These are phyloP conservation scores for Quercus lobata DNA, from an alignment of 331 rosid species.

Conservation along the genomic window DNA sequence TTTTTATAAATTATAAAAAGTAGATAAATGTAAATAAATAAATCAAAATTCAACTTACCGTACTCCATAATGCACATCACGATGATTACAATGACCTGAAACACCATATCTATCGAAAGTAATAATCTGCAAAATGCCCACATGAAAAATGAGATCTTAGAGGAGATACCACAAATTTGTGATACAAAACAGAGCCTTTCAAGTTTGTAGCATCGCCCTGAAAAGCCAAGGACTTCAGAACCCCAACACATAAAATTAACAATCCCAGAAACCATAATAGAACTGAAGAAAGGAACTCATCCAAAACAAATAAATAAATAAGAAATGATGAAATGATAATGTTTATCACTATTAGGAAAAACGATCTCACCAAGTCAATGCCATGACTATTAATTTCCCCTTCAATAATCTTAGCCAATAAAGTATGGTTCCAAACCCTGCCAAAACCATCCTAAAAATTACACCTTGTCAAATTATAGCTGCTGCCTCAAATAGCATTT, in stretches of 20 bases:
- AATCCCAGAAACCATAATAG: background rate
- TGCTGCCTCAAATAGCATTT: conserved; percentile 8
- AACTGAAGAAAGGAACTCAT: background rate
- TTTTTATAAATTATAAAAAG: background rate
- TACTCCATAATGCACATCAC: conserved; percentile 75
- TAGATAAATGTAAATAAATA: background rate
- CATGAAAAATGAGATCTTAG: background rate
- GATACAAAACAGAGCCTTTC: background rate
- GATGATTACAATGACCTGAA: conserved; percentile 92
- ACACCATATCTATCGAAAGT: conserved; percentile 81
- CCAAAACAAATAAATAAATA: background rate
- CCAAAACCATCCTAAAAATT: conserved; percentile 87
- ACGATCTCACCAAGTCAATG: conserved; percentile 65
- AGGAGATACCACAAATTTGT: background rate
- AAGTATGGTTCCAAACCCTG: conserved; percentile 63
- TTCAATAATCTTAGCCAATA: conserved; percentile 55
- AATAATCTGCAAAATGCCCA: conserved; percentile 56
- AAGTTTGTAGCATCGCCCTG: conserved; percentile 11
- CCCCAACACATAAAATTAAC: conserved; percentile 4
- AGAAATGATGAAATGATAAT: background rate
- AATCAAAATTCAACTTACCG: conserved; percentile 41
- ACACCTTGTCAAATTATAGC: conserved; percentile 20
- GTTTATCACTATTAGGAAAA: background rate
- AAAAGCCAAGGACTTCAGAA: background rate
- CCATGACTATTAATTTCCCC: conserved; percentile 41